Base-by-base conservation (phyloP, 129 eudicot genomes). In the Helichrysum umbraculigerum region DNA sequence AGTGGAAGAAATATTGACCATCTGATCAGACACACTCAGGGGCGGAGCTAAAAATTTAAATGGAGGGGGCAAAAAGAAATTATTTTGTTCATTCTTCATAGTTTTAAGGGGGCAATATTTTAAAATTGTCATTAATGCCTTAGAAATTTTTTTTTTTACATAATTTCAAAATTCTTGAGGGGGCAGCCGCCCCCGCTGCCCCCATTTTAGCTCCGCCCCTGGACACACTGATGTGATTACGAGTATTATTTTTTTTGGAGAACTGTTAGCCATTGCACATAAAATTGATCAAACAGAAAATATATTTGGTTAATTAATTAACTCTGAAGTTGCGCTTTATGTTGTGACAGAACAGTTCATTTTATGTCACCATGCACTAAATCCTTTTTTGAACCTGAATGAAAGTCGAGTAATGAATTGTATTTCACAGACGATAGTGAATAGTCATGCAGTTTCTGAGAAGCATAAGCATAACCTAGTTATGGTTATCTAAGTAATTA, bases 401-500 rank as follows among this genome's bases (percentile, higher is more conserved):
- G 54, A 47, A 47, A 47, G n/a, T 47, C 4, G 4, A 12, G 54
- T 47, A 47, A 47, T 47, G 17, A 47, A 47, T 14, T 47, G n/a
- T 47, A 47, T 3, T 47, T 47, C 54, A 47, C 54, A 10, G 50
- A 42, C 15, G 50, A 42, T 42, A 42, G 50, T 42, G 50, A 42
- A 47, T 56, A 34, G 73, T 76, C 64, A 64, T 66, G 37, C 39
- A 51, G 20, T n/a, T 76, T 64, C 56, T 76, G 72, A 52, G 72
- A 76, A 66, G 66, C 17, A 7, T 66, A 76, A 66, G 66, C 17
- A 7, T 66, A 30, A 12, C 32, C 7, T 34, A 54, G 54, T 21
- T 41, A 67, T 37, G 65, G 22, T 15, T 54, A 14, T 52, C 1
- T 51, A 66, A 52, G 66, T 63, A 44, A 63, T 63, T 19, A 0